phyloP scores from a whole-genome alignment of 805 yeast genomes.

The Metschnikowia koreensis region DNA sequence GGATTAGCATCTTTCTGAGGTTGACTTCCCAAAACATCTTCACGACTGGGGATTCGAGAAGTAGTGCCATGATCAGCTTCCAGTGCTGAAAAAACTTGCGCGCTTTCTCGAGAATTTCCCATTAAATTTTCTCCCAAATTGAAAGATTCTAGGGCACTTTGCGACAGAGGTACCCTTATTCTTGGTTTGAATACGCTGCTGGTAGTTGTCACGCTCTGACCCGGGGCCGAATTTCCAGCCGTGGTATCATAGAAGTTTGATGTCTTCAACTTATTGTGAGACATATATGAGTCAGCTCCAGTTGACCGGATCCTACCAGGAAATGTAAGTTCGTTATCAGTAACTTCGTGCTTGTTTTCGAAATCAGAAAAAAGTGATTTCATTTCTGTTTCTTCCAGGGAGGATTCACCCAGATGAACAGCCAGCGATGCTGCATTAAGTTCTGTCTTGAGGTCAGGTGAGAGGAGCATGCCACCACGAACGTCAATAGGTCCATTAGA shows the following conservation, averaged over 20 bases:
- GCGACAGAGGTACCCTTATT: background rate
- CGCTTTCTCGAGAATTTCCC: background rate
- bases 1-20: background rate
- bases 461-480: constrained; percentile 9
- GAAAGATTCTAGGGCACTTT: background rate
- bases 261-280: background rate
- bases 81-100: background rate
- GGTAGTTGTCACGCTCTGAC: background rate
- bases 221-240: no score
- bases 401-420: background rate
- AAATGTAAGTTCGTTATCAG: background rate
- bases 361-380: background rate
- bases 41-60: background rate
- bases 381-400: background rate
- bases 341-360: background rate
- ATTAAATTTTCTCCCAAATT: background rate
- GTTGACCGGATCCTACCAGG: background rate
- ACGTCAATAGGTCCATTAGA: constrained; percentile 15
- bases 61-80: background rate
- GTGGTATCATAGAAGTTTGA: background rate
- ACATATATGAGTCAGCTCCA: background rate
- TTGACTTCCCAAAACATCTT: background rate
- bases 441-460: constrained; percentile 12
- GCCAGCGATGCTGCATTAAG: constrained; percentile 6
- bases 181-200: background rate